Percentiles rank a stretch among this genome's conserved stretches.
phyloP scores from a whole-genome alignment of 768 basidiomycete species.

The Jaapia argillacea region DNA sequence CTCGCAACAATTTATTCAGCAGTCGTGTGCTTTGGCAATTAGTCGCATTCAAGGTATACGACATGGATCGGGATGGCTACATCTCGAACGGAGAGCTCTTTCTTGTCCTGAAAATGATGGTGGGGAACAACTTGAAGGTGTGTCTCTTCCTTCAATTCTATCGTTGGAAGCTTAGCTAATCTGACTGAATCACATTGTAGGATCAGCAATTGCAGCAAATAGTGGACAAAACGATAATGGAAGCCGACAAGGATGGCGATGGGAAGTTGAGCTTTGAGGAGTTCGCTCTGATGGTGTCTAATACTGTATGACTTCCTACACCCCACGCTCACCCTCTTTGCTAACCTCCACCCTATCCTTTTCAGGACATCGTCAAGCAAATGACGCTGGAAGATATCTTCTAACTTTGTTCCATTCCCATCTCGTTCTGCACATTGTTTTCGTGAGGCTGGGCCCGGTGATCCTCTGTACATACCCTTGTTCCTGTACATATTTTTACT shows the following conservation, averaged over 20 bases:
- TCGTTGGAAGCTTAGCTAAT: background rate
- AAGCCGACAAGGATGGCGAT: slow-evolving; percentile 96
- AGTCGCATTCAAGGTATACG: slow-evolving; percentile 99
- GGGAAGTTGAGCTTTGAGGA: slow-evolving; percentile 97
- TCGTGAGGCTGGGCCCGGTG: too few species aligned
- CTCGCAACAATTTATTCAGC: too few species aligned
- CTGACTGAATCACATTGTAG: slow-evolving; percentile 33
- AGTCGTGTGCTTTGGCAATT: slow-evolving; percentile 4
- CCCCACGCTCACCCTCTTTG: background rate
- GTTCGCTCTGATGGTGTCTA: slow-evolving; percentile 93
- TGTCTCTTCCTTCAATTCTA: slow-evolving; percentile 5
- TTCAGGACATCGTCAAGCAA: slow-evolving; percentile 94
- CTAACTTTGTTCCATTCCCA: slow-evolving; percentile 20
- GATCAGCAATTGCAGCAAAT: slow-evolving; percentile 99
- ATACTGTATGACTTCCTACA: slow-evolving; percentile 53
- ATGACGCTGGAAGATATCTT: slow-evolving; percentile 96
- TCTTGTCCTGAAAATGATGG: slow-evolving; percentile 99
- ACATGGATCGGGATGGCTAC: slow-evolving; percentile 94
- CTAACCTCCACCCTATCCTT: background rate
- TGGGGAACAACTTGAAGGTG: slow-evolving; percentile 96
- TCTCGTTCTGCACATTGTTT: too few species aligned
- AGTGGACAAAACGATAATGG: slow-evolving; percentile 99
- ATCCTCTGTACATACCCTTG: too few species aligned
- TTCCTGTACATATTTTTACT: too few species aligned
- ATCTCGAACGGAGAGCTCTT: slow-evolving; percentile 99